Conservation (phyloP, 495 filamentous ascomycete genomes). For the Penicillium cataractarum region DNA sequence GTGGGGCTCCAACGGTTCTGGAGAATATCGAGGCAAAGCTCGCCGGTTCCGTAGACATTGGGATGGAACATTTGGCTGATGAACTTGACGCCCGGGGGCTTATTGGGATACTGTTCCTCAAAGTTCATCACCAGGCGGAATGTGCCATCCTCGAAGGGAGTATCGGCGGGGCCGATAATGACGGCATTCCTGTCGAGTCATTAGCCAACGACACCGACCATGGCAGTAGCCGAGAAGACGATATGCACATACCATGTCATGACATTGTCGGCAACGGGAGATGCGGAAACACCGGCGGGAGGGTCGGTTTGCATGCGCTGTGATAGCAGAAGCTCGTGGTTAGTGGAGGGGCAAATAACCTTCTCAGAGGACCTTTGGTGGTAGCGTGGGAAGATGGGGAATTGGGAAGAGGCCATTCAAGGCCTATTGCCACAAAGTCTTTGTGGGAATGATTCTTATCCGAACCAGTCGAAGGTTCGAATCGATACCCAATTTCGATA, state of each 20-base stretch:
- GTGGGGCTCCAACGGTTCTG: conserved; percentile 99
- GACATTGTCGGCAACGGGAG: conserved; percentile 96
- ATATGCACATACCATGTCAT: conserved; percentile 85
- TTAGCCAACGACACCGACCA: conserved; percentile 8
- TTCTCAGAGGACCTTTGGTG: conserved; percentile 3
- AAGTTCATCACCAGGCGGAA: conserved; percentile 99
- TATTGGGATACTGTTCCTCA: conserved; percentile 98
- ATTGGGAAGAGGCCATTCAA: neutral
- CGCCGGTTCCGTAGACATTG: conserved; percentile 95
- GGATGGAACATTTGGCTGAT: conserved; percentile 99
- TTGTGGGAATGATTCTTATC: too few species aligned
- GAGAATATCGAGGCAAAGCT: conserved; percentile 94
- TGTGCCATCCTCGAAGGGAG: conserved; percentile 97
- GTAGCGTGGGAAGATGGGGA: neutral
- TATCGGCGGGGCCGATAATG: conserved; percentile 96
- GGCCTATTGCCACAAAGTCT: neutral
- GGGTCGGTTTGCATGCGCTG: conserved; percentile 99
- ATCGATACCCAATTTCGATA: neutral
- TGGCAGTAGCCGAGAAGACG: neutral
- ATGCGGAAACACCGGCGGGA: conserved; percentile 94
- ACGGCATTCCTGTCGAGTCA: conserved; percentile 84
- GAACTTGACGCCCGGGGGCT: conserved; percentile 96
- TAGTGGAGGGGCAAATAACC: conserved; percentile 22
- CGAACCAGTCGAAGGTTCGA: neutral
- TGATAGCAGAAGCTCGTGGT: conserved; percentile 15